Base-by-base conservation (phyloP, 441 rosid genomes). In the Populus hybrid region DNA sequence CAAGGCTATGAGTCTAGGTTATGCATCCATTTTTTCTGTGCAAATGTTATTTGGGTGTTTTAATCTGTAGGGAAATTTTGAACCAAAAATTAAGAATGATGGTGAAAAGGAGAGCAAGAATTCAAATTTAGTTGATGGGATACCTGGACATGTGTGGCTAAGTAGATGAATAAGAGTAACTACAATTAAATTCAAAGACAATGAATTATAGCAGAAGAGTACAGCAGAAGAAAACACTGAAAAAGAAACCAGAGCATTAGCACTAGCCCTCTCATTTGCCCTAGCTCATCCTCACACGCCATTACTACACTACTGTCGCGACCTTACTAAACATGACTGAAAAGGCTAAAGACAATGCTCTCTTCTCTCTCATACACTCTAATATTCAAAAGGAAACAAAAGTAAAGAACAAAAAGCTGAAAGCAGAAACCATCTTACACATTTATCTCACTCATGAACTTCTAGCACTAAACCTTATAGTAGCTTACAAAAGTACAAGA, bases 241-340 rank as follows among this genome's bases (percentile, higher is more conserved):
- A 85, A 80, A 83, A 80, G 85, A 87, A 87, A 82, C 81, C 84
- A 90, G 89, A 91, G 90, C 95, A 90, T 91, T 89, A 85, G 83
- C 83, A 82, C 86, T 87, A 85, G 89, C 93, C 90, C 76, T 70
- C 77, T 77, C 72, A 70, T 64, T 32, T 16, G 57, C 28, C 67
- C 42, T 26, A 26, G 26, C 26, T 32, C 68, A 42, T 70, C 26
- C 54, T 18, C 70, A 73, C 40, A 63, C 32, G 11, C 71, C 50
- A 63, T 70, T 38, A 36, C 46, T 74, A 14, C 72, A 23, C 69
- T 70, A 66, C 67, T 78, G 79, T 68, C 78, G 8, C 63, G 35
- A 40, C 75, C 75, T 78, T 82, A 82, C 75, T 84, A 79, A 82
- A 77, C 78, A 74, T 69, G 18, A 59, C 73, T 80, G 81, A 80